Evolutionary conservation across 108 stramenopile species (phyloP).

Genomic region (Parietichytrium sp.): DNA sequence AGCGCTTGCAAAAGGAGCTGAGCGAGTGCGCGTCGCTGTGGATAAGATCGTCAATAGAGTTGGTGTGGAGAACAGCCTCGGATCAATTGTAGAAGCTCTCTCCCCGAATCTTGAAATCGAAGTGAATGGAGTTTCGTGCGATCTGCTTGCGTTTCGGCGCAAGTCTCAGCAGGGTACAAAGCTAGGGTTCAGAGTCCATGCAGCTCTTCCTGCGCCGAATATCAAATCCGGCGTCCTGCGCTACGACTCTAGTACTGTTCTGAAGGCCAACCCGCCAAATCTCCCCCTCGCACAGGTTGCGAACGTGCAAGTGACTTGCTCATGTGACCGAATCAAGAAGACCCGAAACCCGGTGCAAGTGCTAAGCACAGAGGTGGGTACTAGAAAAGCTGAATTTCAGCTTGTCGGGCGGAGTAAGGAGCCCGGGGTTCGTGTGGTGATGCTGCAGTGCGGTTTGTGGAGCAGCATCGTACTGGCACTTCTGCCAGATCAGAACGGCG

Average conservation of each 20-base stretch:
- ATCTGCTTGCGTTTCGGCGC: not conserved
- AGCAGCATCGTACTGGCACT: too few relatives aligned
- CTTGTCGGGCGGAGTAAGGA: too few relatives aligned
- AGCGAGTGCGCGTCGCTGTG: not conserved
- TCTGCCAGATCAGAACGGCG: too few relatives aligned
- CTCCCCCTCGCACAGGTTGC: not conserved
- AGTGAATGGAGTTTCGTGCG: not conserved
- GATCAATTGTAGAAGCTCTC: not conserved
- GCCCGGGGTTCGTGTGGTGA: too few relatives aligned
- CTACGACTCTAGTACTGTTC: not conserved
- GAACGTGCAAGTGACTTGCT: not conserved
- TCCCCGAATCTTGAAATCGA: not conserved
- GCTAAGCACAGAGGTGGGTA: too few relatives aligned
- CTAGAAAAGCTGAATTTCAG: too few relatives aligned
- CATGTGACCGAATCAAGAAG: too few relatives aligned
- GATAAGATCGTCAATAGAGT: not conserved
- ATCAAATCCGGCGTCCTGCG: not conserved
- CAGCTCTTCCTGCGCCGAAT: slow-evolving; percentile 6
- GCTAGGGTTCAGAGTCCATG: not conserved
- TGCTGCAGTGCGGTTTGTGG: too few relatives aligned
- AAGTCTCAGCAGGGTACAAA: not conserved
- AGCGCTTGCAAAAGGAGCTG: not conserved
- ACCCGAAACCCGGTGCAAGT: too few relatives aligned
- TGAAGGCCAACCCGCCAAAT: not conserved
- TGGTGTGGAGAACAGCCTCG: not conserved